Conservation (phyloP, 2,329 filamentous ascomycete species). For the Periconia sp. region DNA sequence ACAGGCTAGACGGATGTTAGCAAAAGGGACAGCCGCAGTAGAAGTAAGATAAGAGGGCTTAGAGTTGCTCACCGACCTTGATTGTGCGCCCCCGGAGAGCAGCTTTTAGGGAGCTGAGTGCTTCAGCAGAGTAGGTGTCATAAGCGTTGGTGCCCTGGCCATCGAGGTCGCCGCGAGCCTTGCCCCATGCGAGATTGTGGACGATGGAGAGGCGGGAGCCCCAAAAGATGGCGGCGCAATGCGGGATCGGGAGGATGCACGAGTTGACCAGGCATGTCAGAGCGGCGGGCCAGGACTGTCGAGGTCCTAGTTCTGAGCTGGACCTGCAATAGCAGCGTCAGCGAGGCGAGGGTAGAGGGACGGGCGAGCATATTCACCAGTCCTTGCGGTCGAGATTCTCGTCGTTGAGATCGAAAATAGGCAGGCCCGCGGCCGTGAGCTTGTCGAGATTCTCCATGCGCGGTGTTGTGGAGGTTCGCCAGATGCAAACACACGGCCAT, state of each 20-base stretch:
- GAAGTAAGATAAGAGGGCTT: slow-evolving; percentile 3
- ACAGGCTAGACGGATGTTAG: slow-evolving; percentile 26
- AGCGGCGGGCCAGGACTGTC: slow-evolving; percentile 42
- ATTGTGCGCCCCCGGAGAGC: slow-evolving; percentile 43
- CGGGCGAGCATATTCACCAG: too few species aligned
- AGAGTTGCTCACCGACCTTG: slow-evolving; percentile 45
- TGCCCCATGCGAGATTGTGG: slow-evolving; percentile 51
- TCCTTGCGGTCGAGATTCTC: slow-evolving; percentile 35
- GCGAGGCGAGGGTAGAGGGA: slow-evolving; percentile 4
- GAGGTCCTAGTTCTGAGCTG: slow-evolving; percentile 37
- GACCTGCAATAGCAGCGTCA: too few species aligned
- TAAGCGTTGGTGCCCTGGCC: slow-evolving; percentile 44
- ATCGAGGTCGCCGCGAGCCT: slow-evolving; percentile 36
- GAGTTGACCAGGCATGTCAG: slow-evolving; percentile 39
- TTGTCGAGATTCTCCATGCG: slow-evolving; percentile 42
- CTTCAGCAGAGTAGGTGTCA: slow-evolving; percentile 40
- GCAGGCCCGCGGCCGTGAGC: slow-evolving; percentile 35
- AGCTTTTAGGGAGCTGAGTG: slow-evolving; percentile 40
- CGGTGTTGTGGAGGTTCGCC: too few species aligned
- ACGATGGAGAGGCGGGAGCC: slow-evolving; percentile 45
- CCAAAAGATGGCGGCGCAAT: slow-evolving; percentile 53
- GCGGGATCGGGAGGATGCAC: slow-evolving; percentile 48
- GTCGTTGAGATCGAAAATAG: slow-evolving; percentile 37
- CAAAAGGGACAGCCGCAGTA: too few species aligned
- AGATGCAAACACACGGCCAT: too few species aligned